phyloP scores from a whole-genome alignment of 192 early-diverging fungal species.

The Coemansia sp. region DNA sequence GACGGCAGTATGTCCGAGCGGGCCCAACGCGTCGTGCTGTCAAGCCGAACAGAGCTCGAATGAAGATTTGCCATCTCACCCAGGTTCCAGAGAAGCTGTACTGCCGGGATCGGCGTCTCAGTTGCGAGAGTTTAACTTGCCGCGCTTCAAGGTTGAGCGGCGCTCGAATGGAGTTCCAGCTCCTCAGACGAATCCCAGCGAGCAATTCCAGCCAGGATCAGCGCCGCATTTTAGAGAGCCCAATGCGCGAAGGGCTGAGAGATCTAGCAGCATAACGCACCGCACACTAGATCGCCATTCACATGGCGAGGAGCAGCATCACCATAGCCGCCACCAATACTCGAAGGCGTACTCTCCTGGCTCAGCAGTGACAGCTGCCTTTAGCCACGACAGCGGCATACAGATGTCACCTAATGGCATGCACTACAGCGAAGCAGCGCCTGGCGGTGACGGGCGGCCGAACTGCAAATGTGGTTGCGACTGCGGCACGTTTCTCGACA shows the following conservation, averaged over 20 bases:
- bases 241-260: not conserved
- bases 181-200: not conserved
- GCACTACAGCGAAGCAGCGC: not conserved
- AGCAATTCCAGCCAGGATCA: not conserved
- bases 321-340: not conserved
- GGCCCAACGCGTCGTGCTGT: constrained; percentile 21
- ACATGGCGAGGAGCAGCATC: not conserved
- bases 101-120: not conserved
- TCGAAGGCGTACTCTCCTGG: not conserved
- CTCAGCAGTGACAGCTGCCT: not conserved
- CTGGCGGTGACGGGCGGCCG: constrained; percentile 9
- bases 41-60: not conserved
- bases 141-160: constrained; percentile 1
- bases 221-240: not conserved
- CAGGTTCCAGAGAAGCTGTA: not conserved
- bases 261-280: not conserved
- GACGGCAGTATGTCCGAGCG: constrained; percentile 2
- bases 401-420: not conserved
- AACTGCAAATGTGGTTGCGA: constrained; percentile 55
- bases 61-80: not conserved
- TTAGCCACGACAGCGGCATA: not conserved
- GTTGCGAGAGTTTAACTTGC: not conserved
- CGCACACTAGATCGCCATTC: constrained; percentile 1
- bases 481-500: constrained; percentile 40
- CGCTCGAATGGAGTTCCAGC: not conserved